Evolutionary conservation across 2,329 filamentous ascomycete genomes (phyloP), one percentile per base, ranked within the genome.

Genomic region (Geosmithia morbida): DNA sequence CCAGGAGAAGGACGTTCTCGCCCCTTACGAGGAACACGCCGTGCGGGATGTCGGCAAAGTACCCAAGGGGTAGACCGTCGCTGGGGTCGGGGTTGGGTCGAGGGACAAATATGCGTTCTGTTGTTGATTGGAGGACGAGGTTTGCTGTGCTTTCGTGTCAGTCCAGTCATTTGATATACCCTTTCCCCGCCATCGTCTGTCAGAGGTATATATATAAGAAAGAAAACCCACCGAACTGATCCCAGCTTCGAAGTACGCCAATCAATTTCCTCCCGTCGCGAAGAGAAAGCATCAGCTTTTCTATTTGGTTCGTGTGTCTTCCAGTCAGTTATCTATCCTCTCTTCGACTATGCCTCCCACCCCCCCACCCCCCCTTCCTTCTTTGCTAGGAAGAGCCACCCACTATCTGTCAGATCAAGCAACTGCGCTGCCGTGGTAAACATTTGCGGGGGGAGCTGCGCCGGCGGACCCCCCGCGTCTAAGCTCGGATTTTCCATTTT

Each of bases 391-490:
- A 16, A 41, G 10, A 41, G 14, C 11, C n/a, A 17, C 46, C 19
- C 79, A 97, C 90, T 98, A 70, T 98, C 92, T 57, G 92, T 97
- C 59, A 98, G 75, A 63, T 98, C 92, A 50, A 98, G 72, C 50
- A 98, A 72, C 70, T 97, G 92, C 48, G 92, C 89, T 30, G 92
- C 92, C 30, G 92, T 98, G 17, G 92, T 94, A 69, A 98, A 98
- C 84, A 97, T 96, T 71, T 98, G 90, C 50, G 89, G 89, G 14
- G 86, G 86, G 40, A 90, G 70, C 65, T 87, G 84, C 52, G 72
- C 66, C 44, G 71, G 68, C 48, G 69, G 64, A 26, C 22, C 22
- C 8, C 22, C 22, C 22, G 22, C 22, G 8, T 26, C 22, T 54
- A 75, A 66, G 53, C 61, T 66, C 52, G 74, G 66, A 56, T 72